These are phyloP conservation scores for Fusarium sp. DNA, from an alignment of 2,329 filamentous ascomycete genomes.

Conservation along the genomic window DNA sequence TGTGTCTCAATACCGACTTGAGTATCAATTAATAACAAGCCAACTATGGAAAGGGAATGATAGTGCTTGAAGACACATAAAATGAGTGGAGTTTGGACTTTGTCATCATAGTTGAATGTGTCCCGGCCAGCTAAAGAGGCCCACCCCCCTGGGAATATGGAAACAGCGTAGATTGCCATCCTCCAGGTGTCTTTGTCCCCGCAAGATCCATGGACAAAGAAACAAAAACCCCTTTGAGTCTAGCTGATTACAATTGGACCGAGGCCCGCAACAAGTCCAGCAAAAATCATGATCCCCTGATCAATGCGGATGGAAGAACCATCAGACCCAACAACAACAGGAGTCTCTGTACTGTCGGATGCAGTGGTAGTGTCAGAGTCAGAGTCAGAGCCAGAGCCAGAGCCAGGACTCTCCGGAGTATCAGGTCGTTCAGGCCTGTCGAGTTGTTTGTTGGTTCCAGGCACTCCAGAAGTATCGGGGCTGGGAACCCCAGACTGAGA, in stretches of 20 bases:
- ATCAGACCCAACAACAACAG: not conserved
- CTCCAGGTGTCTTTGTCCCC: not conserved
- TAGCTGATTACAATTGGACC: not conserved
- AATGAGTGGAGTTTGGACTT: not conserved
- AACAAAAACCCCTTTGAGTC: not conserved
- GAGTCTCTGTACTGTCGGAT: not conserved
- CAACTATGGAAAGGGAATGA: not conserved
- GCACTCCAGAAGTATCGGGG: not conserved
- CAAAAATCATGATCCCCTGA: not conserved
- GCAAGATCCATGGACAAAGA: no score
- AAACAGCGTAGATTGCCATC: not conserved
- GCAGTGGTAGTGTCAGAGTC: not conserved
- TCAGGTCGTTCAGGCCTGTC: not conserved
- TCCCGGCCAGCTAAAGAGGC: no score
- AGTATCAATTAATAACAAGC: not conserved
- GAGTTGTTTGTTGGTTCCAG: not conserved
- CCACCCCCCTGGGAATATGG: not conserved
- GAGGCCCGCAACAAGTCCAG: not conserved
- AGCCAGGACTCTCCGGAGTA: not conserved
- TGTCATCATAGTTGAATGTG: no score
- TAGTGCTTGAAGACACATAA: not conserved
- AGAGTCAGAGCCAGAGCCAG: not conserved
- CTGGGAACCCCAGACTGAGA: not conserved
- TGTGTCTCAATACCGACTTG: not conserved
- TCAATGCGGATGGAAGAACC: not conserved